These are phyloP conservation scores for Chaetoscypha palmicola DNA, from an alignment of 2,329 filamentous ascomycete genomes.

Conservation along the genomic window DNA sequence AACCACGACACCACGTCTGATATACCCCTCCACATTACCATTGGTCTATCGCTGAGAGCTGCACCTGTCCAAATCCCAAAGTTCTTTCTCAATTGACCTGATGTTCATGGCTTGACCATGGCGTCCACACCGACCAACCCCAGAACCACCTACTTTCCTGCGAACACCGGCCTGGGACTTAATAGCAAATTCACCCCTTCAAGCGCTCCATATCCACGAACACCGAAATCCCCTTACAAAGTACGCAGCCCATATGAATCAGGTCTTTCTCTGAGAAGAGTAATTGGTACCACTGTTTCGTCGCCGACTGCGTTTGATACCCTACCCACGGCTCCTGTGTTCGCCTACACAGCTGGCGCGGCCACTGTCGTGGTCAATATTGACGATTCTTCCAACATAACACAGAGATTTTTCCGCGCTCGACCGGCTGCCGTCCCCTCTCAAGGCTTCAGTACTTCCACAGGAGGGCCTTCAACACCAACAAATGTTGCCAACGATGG, in stretches of 20 bases:
- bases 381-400: slow-evolving; percentile 54
- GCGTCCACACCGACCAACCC: slow-evolving; percentile 30
- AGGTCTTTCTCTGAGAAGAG: slow-evolving; percentile 67
- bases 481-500: slow-evolving; percentile 56
- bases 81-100: slow-evolving; percentile 11
- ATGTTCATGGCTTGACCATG: slow-evolving; percentile 30
- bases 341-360: slow-evolving; percentile 88
- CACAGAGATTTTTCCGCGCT: slow-evolving; percentile 86
- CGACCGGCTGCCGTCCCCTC: slow-evolving; percentile 67
- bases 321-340: slow-evolving; percentile 59
- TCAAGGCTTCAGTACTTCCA: slow-evolving; percentile 44
- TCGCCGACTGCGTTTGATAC: slow-evolving; percentile 82
- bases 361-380: slow-evolving; percentile 86
- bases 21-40: slow-evolving; percentile 7
- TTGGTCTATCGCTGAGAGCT: slow-evolving; percentile 8
- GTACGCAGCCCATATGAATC: slow-evolving; percentile 45
- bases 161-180: slow-evolving; percentile 34
- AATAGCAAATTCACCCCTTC: slow-evolving; percentile 60
- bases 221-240: slow-evolving; percentile 53
- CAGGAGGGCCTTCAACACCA: slow-evolving; percentile 47
- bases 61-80: no score
- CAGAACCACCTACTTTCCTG: slow-evolving; percentile 23
- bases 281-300: slow-evolving; percentile 84
- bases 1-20: slow-evolving; percentile 11
- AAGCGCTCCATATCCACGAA: slow-evolving; percentile 62